These are phyloP conservation scores for Omphalotus guepiniiformis DNA, from an alignment of 768 basidiomycete genomes.

Conservation along the genomic window DNA sequence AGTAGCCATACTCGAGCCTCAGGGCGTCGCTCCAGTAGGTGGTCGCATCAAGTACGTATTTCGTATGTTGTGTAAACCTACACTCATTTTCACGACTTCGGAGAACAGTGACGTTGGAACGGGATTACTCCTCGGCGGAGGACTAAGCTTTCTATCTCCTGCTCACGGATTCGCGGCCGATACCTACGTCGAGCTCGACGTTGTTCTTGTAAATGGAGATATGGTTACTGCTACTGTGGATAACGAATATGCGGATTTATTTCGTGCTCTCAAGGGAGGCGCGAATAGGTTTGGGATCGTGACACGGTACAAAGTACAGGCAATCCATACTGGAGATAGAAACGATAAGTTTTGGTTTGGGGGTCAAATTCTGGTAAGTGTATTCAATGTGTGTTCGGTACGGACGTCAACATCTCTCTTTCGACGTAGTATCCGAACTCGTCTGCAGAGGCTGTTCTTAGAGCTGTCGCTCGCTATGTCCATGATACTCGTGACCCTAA, in stretches of 20 bases:
- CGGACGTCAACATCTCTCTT: neutral
- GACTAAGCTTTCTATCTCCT: constrained; percentile 35
- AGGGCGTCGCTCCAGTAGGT: constrained; percentile 10
- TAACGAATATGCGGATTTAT: constrained; percentile 39
- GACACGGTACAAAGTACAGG: constrained; percentile 36
- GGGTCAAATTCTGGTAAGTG: constrained; percentile 32
- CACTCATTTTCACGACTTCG: neutral
- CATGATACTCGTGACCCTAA: constrained; percentile 33
- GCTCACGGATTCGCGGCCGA: constrained; percentile 38
- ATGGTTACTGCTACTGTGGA: constrained; percentile 36
- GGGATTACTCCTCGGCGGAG: constrained; percentile 41
- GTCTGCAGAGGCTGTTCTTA: constrained; percentile 32
- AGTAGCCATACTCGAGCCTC: neutral
- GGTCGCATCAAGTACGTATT: constrained; percentile 6
- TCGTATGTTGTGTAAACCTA: neutral
- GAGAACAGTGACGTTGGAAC: constrained; percentile 35
- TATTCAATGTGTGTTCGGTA: neutral
- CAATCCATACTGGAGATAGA: constrained; percentile 34
- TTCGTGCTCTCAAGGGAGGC: constrained; percentile 41
- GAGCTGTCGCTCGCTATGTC: constrained; percentile 34
- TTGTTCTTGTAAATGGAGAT: constrained; percentile 37
- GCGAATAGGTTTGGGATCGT: constrained; percentile 43
- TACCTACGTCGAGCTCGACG: constrained; percentile 32
- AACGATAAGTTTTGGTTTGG: constrained; percentile 36
- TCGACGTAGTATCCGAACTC: constrained; percentile 31